Base-by-base conservation (phyloP, 139 green algal species). In the Protoeuglena noctilucae region DNA sequence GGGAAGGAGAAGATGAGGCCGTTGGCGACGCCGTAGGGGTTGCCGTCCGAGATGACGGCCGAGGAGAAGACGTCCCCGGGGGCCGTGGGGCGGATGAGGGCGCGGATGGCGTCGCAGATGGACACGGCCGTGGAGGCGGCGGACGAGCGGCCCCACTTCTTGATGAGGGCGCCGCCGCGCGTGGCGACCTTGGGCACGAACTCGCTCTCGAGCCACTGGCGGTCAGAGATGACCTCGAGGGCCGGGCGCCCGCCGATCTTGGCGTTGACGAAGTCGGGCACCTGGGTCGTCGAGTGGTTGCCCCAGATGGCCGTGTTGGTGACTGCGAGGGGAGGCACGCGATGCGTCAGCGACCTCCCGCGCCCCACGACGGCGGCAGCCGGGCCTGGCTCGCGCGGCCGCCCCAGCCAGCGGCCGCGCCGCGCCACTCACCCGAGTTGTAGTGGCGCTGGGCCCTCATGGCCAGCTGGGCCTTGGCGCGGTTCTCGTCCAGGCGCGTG, bases 201-300 rank as follows among this genome's bases (percentile, higher is more conserved):
- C 55, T 90, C 78, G 53, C 93, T 64, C 58, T 83, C 80, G 43
- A 87, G 62, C 74, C 74, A 87, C 27, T 64, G 51, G 43, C 43
- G n/a, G 60, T 81, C 76, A 25, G 60, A 43, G 53, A 95, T 91
- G 34, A 93, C 71, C 27, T 89, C 73, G 22, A 70, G 69, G n/a
- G 81, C 76, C 24, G 73, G 77, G 40, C 77, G 51, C 45, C 77
- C 79, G 26, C 67, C 74, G 57, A 95, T 93, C 62, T 78, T 81
- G 14, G 87, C 82, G 67, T 95, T 95, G 1, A 95, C 55, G 41
- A 88, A 95, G 69, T 95, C 87, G 19, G 87, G 87, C 21, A 95
- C 86, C 73, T 87, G 83, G 7, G 87, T 94, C 59, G 87, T 94
- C 28, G 75, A 88, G 80, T 95, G 87, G 74, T 95, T 95, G 59